phyloP scores from a whole-genome alignment of 169 alveolate species.

The Cryptosporidium sp. region DNA sequence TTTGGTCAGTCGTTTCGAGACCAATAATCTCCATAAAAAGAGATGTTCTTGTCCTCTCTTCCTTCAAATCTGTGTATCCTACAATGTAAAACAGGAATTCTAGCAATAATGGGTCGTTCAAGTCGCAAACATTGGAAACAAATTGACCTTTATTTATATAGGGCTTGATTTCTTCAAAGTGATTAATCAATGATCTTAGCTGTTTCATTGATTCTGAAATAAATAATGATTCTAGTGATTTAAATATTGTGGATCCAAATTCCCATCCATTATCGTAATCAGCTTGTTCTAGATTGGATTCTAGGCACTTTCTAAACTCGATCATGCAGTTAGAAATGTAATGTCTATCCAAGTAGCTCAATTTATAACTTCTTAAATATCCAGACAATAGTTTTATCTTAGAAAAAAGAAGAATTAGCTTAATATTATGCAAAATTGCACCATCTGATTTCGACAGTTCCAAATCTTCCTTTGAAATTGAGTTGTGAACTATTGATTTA shows the following conservation, averaged over 20 bases:
- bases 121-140: slow-evolving; percentile 15
- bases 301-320: slow-evolving; percentile 1
- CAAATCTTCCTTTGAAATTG: slow-evolving; percentile 55
- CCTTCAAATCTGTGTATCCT: slow-evolving; percentile 23
- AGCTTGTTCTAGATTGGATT: not conserved
- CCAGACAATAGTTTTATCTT: slow-evolving; percentile 32
- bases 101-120: slow-evolving; percentile 38
- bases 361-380: slow-evolving; percentile 6
- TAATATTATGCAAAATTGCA: slow-evolving; percentile 37
- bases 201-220: slow-evolving; percentile 52
- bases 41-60: not conserved
- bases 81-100: slow-evolving; percentile 44
- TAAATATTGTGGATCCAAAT: not conserved
- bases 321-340: slow-evolving; percentile 22
- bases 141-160: no score
- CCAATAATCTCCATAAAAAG: slow-evolving; percentile 15
- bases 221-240: slow-evolving; percentile 51
- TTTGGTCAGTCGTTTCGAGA: not conserved
- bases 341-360: slow-evolving; percentile 37
- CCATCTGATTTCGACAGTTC: slow-evolving; percentile 17
- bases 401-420: slow-evolving; percentile 25
- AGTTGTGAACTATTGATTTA: slow-evolving; percentile 24
- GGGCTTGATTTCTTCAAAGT: not conserved
- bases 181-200: not conserved
- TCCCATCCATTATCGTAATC: slow-evolving; percentile 13